These are phyloP conservation scores for Leccinum sublutescens DNA, from an alignment of 768 basidiomycete genomes.

Conservation along the genomic window DNA sequence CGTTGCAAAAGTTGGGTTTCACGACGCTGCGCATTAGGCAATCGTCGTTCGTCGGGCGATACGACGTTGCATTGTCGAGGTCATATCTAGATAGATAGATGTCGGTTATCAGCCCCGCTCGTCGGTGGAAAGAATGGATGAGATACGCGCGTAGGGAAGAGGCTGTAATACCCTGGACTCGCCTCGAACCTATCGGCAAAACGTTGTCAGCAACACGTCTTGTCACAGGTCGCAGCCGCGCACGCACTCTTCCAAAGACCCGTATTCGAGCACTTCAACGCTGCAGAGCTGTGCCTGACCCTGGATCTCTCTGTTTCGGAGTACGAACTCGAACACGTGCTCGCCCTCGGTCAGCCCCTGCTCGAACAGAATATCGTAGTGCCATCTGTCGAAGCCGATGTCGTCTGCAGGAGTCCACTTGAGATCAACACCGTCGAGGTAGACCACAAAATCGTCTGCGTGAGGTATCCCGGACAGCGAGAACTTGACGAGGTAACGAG, in stretches of 20 bases:
- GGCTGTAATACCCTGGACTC: conserved; percentile 55
- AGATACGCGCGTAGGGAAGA: conserved; percentile 63
- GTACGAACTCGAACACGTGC: conserved; percentile 59
- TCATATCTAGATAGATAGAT: conserved; percentile 44
- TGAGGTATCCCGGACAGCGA: conserved; percentile 70
- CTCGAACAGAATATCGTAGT: conserved; percentile 58
- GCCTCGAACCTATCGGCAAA: conserved; percentile 48
- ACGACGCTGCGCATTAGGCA: too few species aligned
- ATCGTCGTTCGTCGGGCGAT: too few species aligned
- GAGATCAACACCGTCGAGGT: conserved; percentile 60
- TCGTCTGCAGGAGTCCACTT: conserved; percentile 49
- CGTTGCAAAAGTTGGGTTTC: too few species aligned
- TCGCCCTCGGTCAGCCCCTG: conserved; percentile 43
- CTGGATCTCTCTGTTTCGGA: conserved; percentile 46
- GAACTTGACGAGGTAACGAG: conserved; percentile 61
- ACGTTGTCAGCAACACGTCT: neutral
- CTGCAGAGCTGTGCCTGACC: conserved; percentile 75
- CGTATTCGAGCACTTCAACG: conserved; percentile 72
- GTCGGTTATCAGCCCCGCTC: neutral
- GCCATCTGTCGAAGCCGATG: conserved; percentile 73
- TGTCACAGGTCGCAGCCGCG: neutral
- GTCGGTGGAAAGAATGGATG: neutral
- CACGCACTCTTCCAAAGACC: conserved; percentile 56
- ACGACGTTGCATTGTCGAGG: too few species aligned
- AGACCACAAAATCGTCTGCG: conserved; percentile 50